phyloP scores from a whole-genome alignment of 495 filamentous ascomycete genomes.

The Bombardia bombarda region DNA sequence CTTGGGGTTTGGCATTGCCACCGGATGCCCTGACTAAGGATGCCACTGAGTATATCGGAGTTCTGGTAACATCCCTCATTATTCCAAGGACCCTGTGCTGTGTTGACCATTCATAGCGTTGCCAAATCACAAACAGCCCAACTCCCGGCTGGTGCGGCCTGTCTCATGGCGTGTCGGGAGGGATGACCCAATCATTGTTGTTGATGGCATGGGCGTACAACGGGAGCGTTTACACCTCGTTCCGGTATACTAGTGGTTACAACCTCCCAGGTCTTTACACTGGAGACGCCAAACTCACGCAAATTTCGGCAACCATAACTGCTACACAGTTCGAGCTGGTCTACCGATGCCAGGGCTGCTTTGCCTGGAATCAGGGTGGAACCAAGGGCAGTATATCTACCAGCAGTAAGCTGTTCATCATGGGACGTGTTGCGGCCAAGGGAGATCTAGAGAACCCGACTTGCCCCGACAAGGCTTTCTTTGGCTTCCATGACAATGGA shows the following conservation, averaged over 20 bases:
- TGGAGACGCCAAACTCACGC: conserved; percentile 49
- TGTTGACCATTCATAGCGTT: conserved; percentile 14
- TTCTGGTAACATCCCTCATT: conserved; percentile 27
- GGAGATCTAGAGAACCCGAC: conserved; percentile 13
- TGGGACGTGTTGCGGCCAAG: conserved; percentile 22
- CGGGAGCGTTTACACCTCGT: conserved; percentile 43
- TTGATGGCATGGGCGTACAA: conserved; percentile 49
- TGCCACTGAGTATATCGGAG: conserved; percentile 51
- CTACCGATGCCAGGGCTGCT: conserved; percentile 57
- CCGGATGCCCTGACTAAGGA: conserved; percentile 39
- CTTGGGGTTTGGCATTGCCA: conserved; percentile 51
- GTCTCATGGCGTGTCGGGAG: conserved; percentile 38
- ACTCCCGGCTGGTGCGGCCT: conserved; percentile 49
- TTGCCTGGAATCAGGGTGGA: conserved; percentile 39
- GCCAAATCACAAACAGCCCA: conserved; percentile 14
- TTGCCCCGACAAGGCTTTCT: conserved; percentile 25
- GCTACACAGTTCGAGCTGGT: conserved; percentile 46
- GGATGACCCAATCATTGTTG: conserved; percentile 52
- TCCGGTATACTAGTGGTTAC: conserved; percentile 52
- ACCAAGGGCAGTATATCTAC: conserved; percentile 16
- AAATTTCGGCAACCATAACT: conserved; percentile 50
- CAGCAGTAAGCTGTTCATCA: conserved; percentile 11
- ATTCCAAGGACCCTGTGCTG: conserved; percentile 6
- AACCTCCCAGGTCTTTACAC: conserved; percentile 48
- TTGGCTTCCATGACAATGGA: conserved; percentile 27